Base-by-base conservation (phyloP, 257 asterid species). In the Solanum dulcamara region DNA sequence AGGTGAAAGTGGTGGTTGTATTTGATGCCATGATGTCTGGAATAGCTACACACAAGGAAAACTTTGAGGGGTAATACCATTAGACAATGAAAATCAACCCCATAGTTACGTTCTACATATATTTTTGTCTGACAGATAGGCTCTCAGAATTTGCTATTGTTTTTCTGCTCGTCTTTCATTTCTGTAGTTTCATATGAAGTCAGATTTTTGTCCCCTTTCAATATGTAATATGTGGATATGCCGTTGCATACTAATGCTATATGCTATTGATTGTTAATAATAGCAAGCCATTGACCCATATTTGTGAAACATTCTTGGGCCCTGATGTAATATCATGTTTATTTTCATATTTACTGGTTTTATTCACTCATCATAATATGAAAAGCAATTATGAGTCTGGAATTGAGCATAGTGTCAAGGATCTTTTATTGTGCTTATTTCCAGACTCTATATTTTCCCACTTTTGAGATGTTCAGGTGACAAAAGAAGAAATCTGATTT, bases 1-100 rank as follows among this genome's bases (percentile, higher is more conserved):
- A 95, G 91, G 97, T 95, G 88, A 95, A 96, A 92, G 98, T 96
- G 90, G 99, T 96, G 87, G 98, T 91, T 86, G 99, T 96, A 86
- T 96, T 96, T 91, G 99, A 96, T 91, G 98, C 99, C 87, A 89
- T 91, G 96, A 95, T 92, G 98, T 96, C 99, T 88, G 96, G 97
- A 83, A 90, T 89, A 85, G 94, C 96, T 70, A 91, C 95, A 5
- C 98, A 95, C 88, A 96, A 92, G 90, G 98, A 95, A 92, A 86
- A 32, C 85, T 95, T 96, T 91, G 92, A 87, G 70, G 97, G 98
- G 99, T 96, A 94, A 87, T 87, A 30, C 33, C 40, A 83, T 82
- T 87, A 83, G 83, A 74, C 62, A 62, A 85, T 84, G 71, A 60
- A 40, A 28, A 51, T 9, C 71, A 46, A 51, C 26, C 67, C 26